A percentile compares a stretch with the other conserved stretches of the same genome.
phyloP scores from a whole-genome alignment of 2,329 filamentous ascomycete species.

The Paracoccidioides brasiliensis region DNA sequence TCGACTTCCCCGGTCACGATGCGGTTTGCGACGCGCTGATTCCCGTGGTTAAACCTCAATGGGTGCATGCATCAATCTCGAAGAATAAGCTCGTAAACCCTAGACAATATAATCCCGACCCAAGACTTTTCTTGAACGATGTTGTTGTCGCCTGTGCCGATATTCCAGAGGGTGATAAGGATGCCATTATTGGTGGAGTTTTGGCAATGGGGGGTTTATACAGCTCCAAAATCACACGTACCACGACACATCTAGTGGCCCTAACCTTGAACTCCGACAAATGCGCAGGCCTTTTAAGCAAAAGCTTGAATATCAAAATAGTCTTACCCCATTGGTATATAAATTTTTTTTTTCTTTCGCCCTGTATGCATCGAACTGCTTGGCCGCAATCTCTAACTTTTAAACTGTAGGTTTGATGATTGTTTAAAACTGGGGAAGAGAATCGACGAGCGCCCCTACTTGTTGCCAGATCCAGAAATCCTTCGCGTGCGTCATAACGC shows the following conservation, averaged over 20 bases:
- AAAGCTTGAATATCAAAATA: slow-evolving; percentile 54
- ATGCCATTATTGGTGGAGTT: slow-evolving; percentile 81
- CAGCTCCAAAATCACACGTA: slow-evolving; percentile 53
- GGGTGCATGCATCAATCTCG: slow-evolving; percentile 60
- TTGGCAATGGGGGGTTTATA: slow-evolving; percentile 81
- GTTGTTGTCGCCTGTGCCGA: slow-evolving; percentile 73
- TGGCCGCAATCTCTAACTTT: slow-evolving; percentile 12
- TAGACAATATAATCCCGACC: slow-evolving; percentile 80
- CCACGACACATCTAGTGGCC: slow-evolving; percentile 82
- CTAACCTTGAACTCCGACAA: slow-evolving; percentile 63
- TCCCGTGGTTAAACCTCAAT: slow-evolving; percentile 68
- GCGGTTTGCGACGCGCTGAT: slow-evolving; percentile 63
- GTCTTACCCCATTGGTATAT: slow-evolving; percentile 81
- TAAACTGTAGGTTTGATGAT: slow-evolving; percentile 69
- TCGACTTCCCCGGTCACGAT: slow-evolving; percentile 82
- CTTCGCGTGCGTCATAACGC: slow-evolving; percentile 48
- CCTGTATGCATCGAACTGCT: slow-evolving; percentile 10
- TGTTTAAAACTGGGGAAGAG: slow-evolving; percentile 85
- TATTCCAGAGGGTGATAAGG: slow-evolving; percentile 73
- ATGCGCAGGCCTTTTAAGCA: slow-evolving; percentile 37
- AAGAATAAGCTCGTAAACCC: slow-evolving; percentile 62
- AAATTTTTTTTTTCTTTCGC: not conserved
- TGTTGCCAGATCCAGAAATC: slow-evolving; percentile 74
- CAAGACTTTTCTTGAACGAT: slow-evolving; percentile 75
- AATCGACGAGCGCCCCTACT: slow-evolving; percentile 79